Percentiles rank a stretch among this genome's conserved stretches.
These are phyloP conservation scores for Xylaria sp. DNA, from an alignment of 2,329 filamentous ascomycete species.

Conservation along the genomic window DNA sequence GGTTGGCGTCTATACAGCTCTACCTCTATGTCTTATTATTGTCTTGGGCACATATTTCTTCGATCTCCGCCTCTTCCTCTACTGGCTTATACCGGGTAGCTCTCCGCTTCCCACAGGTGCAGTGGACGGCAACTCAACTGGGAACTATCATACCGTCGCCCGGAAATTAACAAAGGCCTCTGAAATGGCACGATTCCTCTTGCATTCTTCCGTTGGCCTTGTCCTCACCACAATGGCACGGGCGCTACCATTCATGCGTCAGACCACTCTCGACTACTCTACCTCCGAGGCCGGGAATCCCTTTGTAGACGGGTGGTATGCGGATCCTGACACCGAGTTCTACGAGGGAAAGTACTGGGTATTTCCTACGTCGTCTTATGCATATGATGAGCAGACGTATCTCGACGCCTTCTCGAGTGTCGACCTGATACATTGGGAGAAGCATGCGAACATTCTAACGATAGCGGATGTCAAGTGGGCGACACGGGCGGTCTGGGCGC, in stretches of 20 bases:
- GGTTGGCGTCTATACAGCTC: constrained; percentile 20
- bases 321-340: constrained; percentile 61
- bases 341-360: constrained; percentile 61
- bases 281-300: constrained; percentile 60
- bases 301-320: constrained; percentile 62
- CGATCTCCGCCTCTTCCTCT: constrained; percentile 8
- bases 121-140: constrained; percentile 6
- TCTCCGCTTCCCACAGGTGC: background rate
- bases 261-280: constrained; percentile 48
- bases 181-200: constrained; percentile 18
- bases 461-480: constrained; percentile 57
- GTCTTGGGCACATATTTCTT: constrained; percentile 5
- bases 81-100: constrained; percentile 18
- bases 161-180: constrained; percentile 1
- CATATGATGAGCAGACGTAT: constrained; percentile 60
- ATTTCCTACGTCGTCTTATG: constrained; percentile 58
- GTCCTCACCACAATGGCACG: constrained; percentile 25
- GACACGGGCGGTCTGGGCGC: constrained; percentile 60
- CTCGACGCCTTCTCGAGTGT: constrained; percentile 63
- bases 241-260: constrained; percentile 24
- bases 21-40: constrained; percentile 14
- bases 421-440: constrained; percentile 62
- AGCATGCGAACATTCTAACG: constrained; percentile 58
- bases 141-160: background rate
- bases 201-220: constrained; percentile 9